These are phyloP conservation scores for Vicia faba DNA, from an alignment of 306 rosid genomes.

Conservation along the genomic window DNA sequence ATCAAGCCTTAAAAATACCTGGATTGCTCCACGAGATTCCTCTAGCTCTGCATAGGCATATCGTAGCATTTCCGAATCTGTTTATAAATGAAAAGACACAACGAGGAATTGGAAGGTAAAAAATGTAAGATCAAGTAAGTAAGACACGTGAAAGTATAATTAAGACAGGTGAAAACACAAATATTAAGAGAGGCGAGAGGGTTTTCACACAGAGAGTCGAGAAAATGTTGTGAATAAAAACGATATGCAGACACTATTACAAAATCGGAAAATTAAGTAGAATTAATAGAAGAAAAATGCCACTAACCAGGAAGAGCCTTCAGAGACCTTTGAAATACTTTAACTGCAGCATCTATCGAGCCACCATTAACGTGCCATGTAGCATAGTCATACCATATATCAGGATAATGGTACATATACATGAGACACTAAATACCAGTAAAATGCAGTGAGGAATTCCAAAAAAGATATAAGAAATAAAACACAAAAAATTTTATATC, in stretches of 20 bases:
- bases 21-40: slow-evolving; percentile 97
- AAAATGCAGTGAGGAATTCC: slow-evolving; percentile 45
- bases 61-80: slow-evolving; percentile 86
- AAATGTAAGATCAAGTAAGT: no score
- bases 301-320: slow-evolving; percentile 93
- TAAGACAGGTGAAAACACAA: no score
- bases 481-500: not conserved
- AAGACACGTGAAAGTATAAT: no score
- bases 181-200: no score
- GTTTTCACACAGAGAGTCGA: not conserved
- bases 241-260: slow-evolving; percentile 29
- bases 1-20: slow-evolving; percentile 45
- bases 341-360: slow-evolving; percentile 86
- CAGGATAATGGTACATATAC: slow-evolving; percentile 96
- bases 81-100: slow-evolving; percentile 4
- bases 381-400: slow-evolving; percentile 94
- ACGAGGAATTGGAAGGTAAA: not conserved
- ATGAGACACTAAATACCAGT: slow-evolving; percentile 79
- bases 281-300: slow-evolving; percentile 28
- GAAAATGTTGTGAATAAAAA: slow-evolving; percentile 11
- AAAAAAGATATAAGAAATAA: slow-evolving; percentile 27
- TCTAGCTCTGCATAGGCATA: slow-evolving; percentile 98
- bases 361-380: slow-evolving; percentile 94
- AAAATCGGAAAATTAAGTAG: slow-evolving; percentile 14
- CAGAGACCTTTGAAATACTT: slow-evolving; percentile 90